A percentile compares a stretch with the other conserved stretches of the same genome.
Evolutionary conservation across 208 protist genomes (phyloP).

Genomic region (Jaenimonas drosophilae): DNA sequence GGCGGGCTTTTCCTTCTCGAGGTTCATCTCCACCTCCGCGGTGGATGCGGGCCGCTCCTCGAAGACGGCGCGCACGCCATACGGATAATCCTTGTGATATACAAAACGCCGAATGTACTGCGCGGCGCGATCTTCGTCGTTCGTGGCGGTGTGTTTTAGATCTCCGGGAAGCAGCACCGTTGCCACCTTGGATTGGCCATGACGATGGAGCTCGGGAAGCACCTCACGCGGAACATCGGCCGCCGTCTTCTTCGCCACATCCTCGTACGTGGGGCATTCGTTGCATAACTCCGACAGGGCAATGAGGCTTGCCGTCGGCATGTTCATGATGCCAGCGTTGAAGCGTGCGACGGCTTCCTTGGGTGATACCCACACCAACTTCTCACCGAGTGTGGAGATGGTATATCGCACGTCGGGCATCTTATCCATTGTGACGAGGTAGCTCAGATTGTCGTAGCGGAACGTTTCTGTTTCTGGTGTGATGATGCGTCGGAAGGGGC

Average conservation of each 20-base stretch:
- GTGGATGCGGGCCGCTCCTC: conserved; percentile 53
- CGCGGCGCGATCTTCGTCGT: conserved; percentile 39
- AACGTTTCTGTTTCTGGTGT: conserved; percentile 79
- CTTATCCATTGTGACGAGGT: conserved; percentile 65
- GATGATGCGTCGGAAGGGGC: conserved; percentile 64
- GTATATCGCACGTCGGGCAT: conserved; percentile 73
- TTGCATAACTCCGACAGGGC: conserved; percentile 75
- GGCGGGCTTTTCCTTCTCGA: conserved; percentile 40
- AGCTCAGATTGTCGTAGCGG: conserved; percentile 72
- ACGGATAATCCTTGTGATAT: conserved; percentile 82
- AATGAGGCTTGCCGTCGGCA: conserved; percentile 83
- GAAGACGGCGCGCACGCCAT: conserved; percentile 77
- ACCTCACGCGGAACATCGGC: conserved; percentile 26
- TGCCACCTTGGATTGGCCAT: conserved; percentile 58
- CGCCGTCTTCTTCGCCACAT: conserved; percentile 48
- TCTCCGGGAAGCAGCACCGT: conserved; percentile 81
- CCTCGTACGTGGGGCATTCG: conserved; percentile 66
- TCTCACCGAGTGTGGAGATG: conserved; percentile 53
- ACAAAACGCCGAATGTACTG: conserved; percentile 70
- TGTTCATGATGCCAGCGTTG: conserved; percentile 86
- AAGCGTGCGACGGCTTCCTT: conserved; percentile 86
- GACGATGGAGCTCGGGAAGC: conserved; percentile 56
- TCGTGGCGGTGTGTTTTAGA: conserved; percentile 52
- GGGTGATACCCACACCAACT: conserved; percentile 83
- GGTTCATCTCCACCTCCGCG: conserved; percentile 22